A percentile compares a stretch with the other conserved stretches of the same genome.
These are phyloP conservation scores for Alternaria postmessia DNA, from an alignment of 2,329 filamentous ascomycete genomes.

Conservation along the genomic window DNA sequence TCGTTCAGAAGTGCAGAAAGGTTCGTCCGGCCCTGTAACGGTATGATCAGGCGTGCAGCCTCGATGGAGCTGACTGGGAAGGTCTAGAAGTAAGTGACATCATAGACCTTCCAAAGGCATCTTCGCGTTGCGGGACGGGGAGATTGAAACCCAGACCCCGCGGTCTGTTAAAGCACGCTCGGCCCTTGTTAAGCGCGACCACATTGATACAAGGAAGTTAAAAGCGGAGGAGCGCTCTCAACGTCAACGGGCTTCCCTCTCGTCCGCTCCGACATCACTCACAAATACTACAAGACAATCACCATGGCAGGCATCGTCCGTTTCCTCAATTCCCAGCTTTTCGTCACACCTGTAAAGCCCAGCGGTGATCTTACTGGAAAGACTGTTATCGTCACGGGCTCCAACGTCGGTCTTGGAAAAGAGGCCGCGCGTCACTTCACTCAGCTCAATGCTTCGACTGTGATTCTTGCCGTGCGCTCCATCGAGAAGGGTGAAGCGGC, in stretches of 20 bases:
- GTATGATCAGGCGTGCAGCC: not conserved
- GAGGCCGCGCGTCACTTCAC: slow-evolving; percentile 57
- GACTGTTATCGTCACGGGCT: slow-evolving; percentile 58
- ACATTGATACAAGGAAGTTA: not conserved
- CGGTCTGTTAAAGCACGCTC: not conserved
- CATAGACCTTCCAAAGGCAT: not conserved
- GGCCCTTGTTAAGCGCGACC: not conserved
- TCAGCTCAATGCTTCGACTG: slow-evolving; percentile 49
- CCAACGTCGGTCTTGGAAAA: slow-evolving; percentile 58
- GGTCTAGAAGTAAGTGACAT: not conserved
- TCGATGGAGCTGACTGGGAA: not conserved
- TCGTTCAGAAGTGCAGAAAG: not conserved
- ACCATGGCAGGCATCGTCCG: slow-evolving; percentile 9
- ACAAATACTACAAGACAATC: not conserved
- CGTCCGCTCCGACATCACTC: not conserved
- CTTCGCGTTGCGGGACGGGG: not conserved
- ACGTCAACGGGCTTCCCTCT: not conserved
- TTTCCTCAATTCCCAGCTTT: slow-evolving; percentile 54
- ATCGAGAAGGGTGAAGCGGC: slow-evolving; percentile 56
- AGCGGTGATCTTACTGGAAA: slow-evolving; percentile 41
- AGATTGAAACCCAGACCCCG: not conserved
- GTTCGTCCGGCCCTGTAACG: not conserved
- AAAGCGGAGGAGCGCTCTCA: not conserved
- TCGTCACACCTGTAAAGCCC: slow-evolving; percentile 47
- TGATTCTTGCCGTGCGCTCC: slow-evolving; percentile 58